Conservation (phyloP, 768 basidiomycete species). For the Boletales sp. region DNA sequence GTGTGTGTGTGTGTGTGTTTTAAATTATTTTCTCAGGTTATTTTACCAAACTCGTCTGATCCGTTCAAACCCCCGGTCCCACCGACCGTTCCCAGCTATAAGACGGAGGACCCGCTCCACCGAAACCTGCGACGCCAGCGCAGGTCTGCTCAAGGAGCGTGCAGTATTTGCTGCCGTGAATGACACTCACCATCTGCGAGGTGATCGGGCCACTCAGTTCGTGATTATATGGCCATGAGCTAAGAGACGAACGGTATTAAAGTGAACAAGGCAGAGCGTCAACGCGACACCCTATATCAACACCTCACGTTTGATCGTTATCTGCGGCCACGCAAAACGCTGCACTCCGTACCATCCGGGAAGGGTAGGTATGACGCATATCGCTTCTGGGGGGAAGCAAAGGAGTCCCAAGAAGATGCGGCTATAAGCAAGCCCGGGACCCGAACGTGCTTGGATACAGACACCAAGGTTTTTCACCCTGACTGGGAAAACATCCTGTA, state of each 20-base stretch:
- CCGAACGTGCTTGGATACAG: conserved; percentile 9
- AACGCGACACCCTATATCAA: not conserved
- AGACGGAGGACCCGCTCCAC: conserved; percentile 17
- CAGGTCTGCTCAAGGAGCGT: not conserved
- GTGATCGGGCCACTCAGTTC: no score
- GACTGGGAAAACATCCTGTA: not conserved
- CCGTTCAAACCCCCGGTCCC: conserved; percentile 15
- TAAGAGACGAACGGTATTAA: conserved; percentile 9
- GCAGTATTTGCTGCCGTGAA: no score
- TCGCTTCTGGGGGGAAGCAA: not conserved
- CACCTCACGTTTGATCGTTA: conserved; percentile 1
- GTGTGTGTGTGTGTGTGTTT: not conserved
- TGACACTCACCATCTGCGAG: no score
- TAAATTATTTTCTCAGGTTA: not conserved
- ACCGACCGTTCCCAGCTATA: conserved; percentile 8
- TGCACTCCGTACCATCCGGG: not conserved
- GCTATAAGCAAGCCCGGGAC: conserved; percentile 16
- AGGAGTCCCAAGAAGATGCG: conserved; percentile 3
- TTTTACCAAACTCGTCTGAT: conserved; percentile 6
- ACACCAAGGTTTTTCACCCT: not conserved
- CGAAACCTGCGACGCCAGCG: conserved; percentile 16
- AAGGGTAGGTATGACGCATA: not conserved
- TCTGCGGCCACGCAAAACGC: no score
- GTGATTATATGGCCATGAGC: no score
- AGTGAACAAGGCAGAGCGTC: not conserved